Base-by-base conservation (phyloP, 2,329 filamentous ascomycete genomes). In the Fusarium torulosum region DNA sequence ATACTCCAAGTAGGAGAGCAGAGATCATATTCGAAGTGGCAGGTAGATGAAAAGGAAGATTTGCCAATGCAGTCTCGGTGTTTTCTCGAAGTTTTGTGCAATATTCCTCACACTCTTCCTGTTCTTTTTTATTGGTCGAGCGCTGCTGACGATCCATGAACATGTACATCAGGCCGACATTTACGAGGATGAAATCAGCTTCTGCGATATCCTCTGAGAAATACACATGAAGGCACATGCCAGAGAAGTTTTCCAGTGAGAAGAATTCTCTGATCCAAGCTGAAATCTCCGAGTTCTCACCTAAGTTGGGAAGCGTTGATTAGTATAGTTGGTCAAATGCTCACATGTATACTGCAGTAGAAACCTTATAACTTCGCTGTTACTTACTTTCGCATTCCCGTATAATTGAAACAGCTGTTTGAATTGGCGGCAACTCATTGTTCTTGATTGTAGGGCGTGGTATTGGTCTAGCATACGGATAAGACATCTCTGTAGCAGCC, bases 121-220 rank as follows among this genome's bases (percentile, higher is more conserved):
- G 69, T 25, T 72, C 67, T n/a, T 72, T 55, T 5, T 59, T 38
- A n/a, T 51, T 43, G 6, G 46, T 15, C 9, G 56, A 40, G 11
- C 56, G 56, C 15, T 69, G 52, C 25, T 57, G 49, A 7, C 67
- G 63, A 42, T 77, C 76, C 42, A 58, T 59, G 49, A 77, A 76
- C 21, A 78, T 66, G 25, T 73, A 75, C 37, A 75, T 67, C 8
- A 78, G 69, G 3, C 77, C 75, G 4, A 72, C 64, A 29, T 78
- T 78, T 2, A 75, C 74, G n/a, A 75, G 73, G 50, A 78, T 77
- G 25, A 76, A 78, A 33, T 76, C 74, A 8, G 75, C 67, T 21
- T 78, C 74, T 7, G 73, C 70, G 43, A 74, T 71, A 41, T 77
- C 74, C 3, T 73, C 74, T 3, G 75, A 72, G 45, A 77, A 78